Evolutionary conservation across 305 asterid species (phyloP).

Genomic region (Fraxinus latifolia): DNA sequence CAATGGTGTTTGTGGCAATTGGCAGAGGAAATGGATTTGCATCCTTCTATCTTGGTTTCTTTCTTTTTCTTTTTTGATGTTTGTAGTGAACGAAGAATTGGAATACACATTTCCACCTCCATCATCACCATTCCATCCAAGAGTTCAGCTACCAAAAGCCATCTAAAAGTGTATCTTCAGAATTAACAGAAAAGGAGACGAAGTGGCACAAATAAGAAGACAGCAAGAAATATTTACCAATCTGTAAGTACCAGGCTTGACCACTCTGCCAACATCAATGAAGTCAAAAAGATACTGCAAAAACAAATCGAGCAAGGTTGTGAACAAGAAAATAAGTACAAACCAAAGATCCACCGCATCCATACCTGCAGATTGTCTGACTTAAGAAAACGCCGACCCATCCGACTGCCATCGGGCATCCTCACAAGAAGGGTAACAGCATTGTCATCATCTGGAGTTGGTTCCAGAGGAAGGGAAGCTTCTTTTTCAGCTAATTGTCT

Average conservation of each 20-base stretch:
- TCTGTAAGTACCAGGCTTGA: conserved; percentile 88
- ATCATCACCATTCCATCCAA: neutral
- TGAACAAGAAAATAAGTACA: neutral
- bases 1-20: neutral
- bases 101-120: neutral
- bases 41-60: neutral
- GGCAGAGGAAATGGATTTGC: neutral
- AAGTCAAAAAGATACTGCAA: conserved; percentile 75
- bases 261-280: conserved; percentile 75
- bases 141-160: neutral
- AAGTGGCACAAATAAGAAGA: neutral
- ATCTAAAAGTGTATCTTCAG: neutral
- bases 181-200: neutral
- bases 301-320: conserved; percentile 21
- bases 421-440: conserved; percentile 92
- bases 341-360: neutral
- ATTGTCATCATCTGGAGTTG: conserved; percentile 67
- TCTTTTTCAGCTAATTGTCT: conserved; percentile 85
- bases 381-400: conserved; percentile 86
- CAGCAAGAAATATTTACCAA: conserved; percentile 47
- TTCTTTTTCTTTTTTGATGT: neutral
- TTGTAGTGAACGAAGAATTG: neutral
- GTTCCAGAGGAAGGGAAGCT: conserved; percentile 91
- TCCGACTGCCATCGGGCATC: conserved; percentile 93
- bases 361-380: conserved; percentile 83